Base-by-base conservation (phyloP, 169 alveolate species). In the Besnoitia besnoiti region DNA sequence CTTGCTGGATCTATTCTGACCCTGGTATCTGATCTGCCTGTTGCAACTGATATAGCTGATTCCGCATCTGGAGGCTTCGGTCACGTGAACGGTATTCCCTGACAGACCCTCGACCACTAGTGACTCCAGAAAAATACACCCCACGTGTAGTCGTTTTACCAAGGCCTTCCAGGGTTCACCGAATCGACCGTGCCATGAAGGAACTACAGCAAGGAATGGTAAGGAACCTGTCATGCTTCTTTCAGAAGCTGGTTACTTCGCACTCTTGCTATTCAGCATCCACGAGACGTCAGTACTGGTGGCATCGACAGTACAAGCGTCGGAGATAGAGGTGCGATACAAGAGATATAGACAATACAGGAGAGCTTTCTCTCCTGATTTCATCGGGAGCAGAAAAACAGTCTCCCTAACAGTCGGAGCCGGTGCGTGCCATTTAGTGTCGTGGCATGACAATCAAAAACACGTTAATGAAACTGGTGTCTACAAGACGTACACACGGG, bases 151-250 rank as follows among this genome's bases (percentile, higher is more conserved):
- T 92, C 16, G 90, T 92, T 27, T n/a, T 92, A 82, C 93, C 95
- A n/a, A 46, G 95, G 80, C 93, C 95, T 2, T 92, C 95, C 8
- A 61, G 95, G 16, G 93, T 92, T 16, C 92, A 82, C 37, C 93
- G 92, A 33, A 51, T 49, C 33, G 95, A 92, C 79, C 89, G 46
- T 19, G 92, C 79, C 0, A 92, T 92, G 35, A 85, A 62, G 62
- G 90, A 50, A 88, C 89, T 92, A 8, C 89, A 87, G 77, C 75
- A 77, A 40, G 93, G 93, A 14, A 90, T 75, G 89, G 93, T 90
- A 55, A 33, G 55, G n/a, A 21, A 42, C 85, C 0, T 1, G 27
- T 27, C 73, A 55, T 55, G 73, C 30, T 55, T 24, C 30, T 55
- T 55, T 8, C 0, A 3, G 73, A 55, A 49, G 33, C 7, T 24